Evolutionary conservation across 768 basidiomycete genomes (phyloP).

Genomic region (Pleurotus sapidus): DNA sequence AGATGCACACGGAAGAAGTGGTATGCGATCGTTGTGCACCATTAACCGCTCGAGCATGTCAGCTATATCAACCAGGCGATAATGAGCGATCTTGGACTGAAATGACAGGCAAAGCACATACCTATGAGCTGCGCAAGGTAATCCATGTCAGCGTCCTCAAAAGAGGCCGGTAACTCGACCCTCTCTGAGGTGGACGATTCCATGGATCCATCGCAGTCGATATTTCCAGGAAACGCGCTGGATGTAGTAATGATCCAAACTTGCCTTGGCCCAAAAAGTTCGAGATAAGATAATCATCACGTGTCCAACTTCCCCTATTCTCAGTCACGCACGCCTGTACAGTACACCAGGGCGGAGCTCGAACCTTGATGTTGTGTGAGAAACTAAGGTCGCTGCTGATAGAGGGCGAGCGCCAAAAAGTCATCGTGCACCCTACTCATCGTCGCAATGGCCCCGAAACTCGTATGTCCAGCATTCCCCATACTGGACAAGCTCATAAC

Average conservation of each 20-base stretch:
- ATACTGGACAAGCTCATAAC: not conserved
- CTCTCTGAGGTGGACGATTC: constrained; percentile 63
- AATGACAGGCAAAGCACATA: constrained; percentile 29
- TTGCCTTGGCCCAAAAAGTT: not conserved
- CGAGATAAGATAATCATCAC: constrained; percentile 3
- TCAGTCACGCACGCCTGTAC: constrained; percentile 41
- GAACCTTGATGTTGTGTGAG: constrained; percentile 45
- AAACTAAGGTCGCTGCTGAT: constrained; percentile 21
- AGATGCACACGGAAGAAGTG: constrained; percentile 71
- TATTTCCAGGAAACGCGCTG: constrained; percentile 14
- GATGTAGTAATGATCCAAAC: not conserved
- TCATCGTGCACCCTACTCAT: constrained; percentile 21
- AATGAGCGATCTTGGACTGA: not conserved
- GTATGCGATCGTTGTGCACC: constrained; percentile 94
- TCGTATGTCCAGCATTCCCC: constrained; percentile 43
- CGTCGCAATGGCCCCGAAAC: constrained; percentile 71
- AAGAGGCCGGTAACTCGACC: constrained; percentile 79
- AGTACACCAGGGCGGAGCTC: constrained; percentile 46
- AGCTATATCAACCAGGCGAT: constrained; percentile 42
- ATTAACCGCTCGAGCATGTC: constrained; percentile 97
- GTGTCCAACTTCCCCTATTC: not conserved
- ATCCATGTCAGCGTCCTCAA: constrained; percentile 83
- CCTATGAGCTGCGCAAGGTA: constrained; percentile 87
- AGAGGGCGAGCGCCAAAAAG: not conserved
- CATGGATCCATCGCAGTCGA: constrained; percentile 79